phyloP scores from a whole-genome alignment of 208 protist species.

The Trypanosoma theileri region DNA sequence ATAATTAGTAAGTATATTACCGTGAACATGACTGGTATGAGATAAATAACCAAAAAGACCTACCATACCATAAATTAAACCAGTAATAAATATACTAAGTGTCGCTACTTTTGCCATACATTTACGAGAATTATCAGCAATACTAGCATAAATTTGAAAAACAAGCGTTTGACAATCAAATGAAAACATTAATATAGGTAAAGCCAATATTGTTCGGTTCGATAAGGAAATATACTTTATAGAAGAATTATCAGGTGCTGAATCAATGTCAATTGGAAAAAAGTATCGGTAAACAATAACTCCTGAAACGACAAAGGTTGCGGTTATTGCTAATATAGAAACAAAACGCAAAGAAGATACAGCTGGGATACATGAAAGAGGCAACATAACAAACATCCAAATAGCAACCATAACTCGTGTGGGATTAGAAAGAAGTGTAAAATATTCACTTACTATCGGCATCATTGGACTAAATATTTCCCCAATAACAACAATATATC shows the following conservation, averaged over 20 bases:
- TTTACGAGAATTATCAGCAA: slow-evolving; percentile 29
- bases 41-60: slow-evolving; percentile 67
- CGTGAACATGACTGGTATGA: slow-evolving; percentile 47
- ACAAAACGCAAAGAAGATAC: slow-evolving; percentile 47
- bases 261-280: slow-evolving; percentile 26
- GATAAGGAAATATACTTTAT: slow-evolving; percentile 51
- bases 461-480: slow-evolving; percentile 69
- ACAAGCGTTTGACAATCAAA: slow-evolving; percentile 77
- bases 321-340: slow-evolving; percentile 48
- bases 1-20: slow-evolving; percentile 77
- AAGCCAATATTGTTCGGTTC: slow-evolving; percentile 32
- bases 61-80: slow-evolving; percentile 50
- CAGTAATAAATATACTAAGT: slow-evolving; percentile 50
- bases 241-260: neutral
- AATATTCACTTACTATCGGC: slow-evolving; percentile 40
- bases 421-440: slow-evolving; percentile 46
- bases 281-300: slow-evolving; percentile 70
- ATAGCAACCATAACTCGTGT: slow-evolving; percentile 38
- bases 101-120: slow-evolving; percentile 60
- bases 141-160: slow-evolving; percentile 57
- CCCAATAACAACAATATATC: slow-evolving; percentile 78
- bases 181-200: slow-evolving; percentile 74
- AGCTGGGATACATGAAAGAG: slow-evolving; percentile 52
- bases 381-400: slow-evolving; percentile 57
- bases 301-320: slow-evolving; percentile 56